Conservation (phyloP, 1,284 basidiomycete genomes). For the Ceratobasidium sp. region DNA sequence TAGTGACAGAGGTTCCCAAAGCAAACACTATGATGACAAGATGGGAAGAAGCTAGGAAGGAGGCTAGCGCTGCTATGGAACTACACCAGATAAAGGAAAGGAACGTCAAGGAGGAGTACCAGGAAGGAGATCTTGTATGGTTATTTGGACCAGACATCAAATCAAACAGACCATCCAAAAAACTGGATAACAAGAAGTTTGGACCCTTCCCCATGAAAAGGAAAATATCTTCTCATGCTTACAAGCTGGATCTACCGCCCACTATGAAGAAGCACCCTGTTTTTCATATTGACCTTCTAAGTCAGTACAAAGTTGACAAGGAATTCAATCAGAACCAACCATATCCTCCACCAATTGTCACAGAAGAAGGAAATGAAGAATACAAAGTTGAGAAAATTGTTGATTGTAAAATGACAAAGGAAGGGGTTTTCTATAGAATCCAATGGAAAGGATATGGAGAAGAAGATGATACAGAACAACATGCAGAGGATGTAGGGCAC, state of each 20-base stretch:
- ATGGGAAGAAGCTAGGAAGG: neutral
- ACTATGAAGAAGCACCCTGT: neutral
- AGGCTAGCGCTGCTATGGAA: slow-evolving; percentile 7
- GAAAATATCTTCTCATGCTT: neutral
- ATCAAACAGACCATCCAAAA: too few relatives aligned
- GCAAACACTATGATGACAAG: neutral
- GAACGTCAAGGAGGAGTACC: too few relatives aligned
- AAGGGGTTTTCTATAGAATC: too few relatives aligned
- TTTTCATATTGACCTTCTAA: neutral
- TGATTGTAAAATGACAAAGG: neutral
- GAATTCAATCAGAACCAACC: neutral
- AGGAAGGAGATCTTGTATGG: too few relatives aligned
- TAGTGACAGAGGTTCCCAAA: slow-evolving; percentile 5
- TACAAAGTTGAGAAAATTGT: neutral
- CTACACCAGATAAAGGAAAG: slow-evolving; percentile 2
- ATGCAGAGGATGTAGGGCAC: too few relatives aligned
- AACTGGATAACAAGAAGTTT: slow-evolving; percentile 11
- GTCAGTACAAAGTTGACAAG: neutral
- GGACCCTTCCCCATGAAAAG: neutral
- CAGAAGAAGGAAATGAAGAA: neutral
- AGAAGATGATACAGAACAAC: too few relatives aligned
- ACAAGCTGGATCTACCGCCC: neutral
- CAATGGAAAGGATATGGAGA: too few relatives aligned
- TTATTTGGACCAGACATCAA: too few relatives aligned
- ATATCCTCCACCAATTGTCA: neutral